Base-by-base conservation (phyloP, 2,329 filamentous ascomycete species). In the Colletotrichum tofieldiae region DNA sequence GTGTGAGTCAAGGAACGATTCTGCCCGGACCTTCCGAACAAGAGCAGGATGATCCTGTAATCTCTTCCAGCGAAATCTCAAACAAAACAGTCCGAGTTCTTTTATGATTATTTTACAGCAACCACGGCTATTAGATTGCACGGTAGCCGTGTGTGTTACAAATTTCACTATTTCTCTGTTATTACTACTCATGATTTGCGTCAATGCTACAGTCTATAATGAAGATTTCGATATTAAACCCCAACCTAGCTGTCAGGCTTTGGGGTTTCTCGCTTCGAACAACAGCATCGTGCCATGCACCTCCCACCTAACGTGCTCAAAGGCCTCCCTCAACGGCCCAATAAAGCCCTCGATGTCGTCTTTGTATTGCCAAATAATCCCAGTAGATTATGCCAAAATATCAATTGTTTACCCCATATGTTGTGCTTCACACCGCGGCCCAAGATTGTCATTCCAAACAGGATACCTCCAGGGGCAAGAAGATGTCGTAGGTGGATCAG, bases 371-470 rank as follows among this genome's bases (percentile, higher is more conserved):
- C 69, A 23, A 72, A 69, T 12, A 69, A 23, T 1, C 69, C 59
- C 35, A 61, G 29, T 9, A 59, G 8, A 14, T 72, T 72, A 51
- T 72, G 58, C 65, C 58, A 69, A 29, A 62, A 72, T 58, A 72
- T 64, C 0, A 72, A 47, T 2, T 52, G 55, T 39, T 49, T 68
- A 3, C 65, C 65, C 59, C 63, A 58, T 0, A 52, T 16, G 11
- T 72, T 69, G 9, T 64, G 59, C 9, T 49, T 59, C 5, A 72
- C 69, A 4, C 59, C 65, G 12, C 49, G 59, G 0, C 74, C 74
- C 5, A 80, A 41, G 14, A 80, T 75, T 2, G 77, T 79, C 11
- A 74, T 62, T 5, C 78, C 78, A n/a, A 78, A 74, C 6, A 81
- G 55, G 9, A 74, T 74, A 1, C 77, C 76, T 5, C 64, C 74